phyloP scores from a whole-genome alignment of 2,329 filamentous ascomycete genomes.

The Ophiostoma quercus region DNA sequence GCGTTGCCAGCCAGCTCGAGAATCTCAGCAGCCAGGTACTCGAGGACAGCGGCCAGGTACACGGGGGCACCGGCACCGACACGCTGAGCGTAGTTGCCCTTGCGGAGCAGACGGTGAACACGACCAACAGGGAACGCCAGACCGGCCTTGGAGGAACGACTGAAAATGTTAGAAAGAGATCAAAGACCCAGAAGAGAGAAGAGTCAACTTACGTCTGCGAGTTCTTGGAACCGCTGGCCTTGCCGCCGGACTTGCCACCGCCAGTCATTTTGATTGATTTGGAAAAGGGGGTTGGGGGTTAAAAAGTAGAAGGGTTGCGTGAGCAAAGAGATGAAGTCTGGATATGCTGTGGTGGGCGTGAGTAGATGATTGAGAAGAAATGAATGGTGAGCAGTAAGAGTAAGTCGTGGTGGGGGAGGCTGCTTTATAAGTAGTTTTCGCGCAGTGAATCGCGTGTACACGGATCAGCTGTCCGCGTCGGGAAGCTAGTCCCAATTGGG shows the following conservation, averaged over 20 bases:
- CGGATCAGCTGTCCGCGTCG: slow-evolving; percentile 43
- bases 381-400: slow-evolving; percentile 36
- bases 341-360: slow-evolving; percentile 30
- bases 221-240: slow-evolving; percentile 98
- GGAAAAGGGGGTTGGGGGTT: slow-evolving; percentile 32
- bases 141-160: slow-evolving; percentile 98
- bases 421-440: slow-evolving; percentile 55
- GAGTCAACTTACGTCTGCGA: slow-evolving; percentile 85
- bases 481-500: slow-evolving; percentile 34
- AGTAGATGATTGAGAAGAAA: slow-evolving; percentile 37
- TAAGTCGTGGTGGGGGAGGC: slow-evolving; percentile 41
- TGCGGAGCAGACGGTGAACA: slow-evolving; percentile 99
- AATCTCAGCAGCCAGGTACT: slow-evolving; percentile 98
- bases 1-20: slow-evolving; percentile 98
- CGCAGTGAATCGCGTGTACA: slow-evolving; percentile 40
- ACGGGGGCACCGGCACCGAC: slow-evolving; percentile 97
- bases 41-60: slow-evolving; percentile 93
- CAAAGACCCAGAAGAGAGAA: slow-evolving; percentile 19
- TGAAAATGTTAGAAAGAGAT: slow-evolving; percentile 43
- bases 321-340: slow-evolving; percentile 29
- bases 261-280: slow-evolving; percentile 88
- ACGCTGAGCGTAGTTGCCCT: slow-evolving; percentile 99
- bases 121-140: slow-evolving; percentile 98
- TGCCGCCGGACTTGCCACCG: slow-evolving; percentile 99
- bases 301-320: slow-evolving; percentile 29